phyloP scores from a whole-genome alignment of 108 stramenopile species.

The Cylindrotheca closterium region DNA sequence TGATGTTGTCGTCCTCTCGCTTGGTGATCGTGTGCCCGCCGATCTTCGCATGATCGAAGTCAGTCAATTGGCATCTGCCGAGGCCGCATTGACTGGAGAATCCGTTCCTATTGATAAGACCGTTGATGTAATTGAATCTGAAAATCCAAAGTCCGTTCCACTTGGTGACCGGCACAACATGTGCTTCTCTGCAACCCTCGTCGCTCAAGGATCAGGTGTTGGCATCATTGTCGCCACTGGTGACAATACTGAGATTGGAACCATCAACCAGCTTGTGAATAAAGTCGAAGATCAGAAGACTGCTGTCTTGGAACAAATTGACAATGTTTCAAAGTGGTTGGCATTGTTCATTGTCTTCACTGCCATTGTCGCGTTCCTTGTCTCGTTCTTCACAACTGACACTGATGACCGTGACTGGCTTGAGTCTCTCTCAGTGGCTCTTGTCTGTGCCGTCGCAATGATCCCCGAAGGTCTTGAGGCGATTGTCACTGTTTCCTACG shows the following conservation, averaged over 20 bases:
- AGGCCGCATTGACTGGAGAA: conserved; percentile 93
- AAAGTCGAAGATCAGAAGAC: conserved; percentile 86
- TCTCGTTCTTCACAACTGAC: conserved; percentile 73
- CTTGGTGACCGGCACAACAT: conserved; percentile 86
- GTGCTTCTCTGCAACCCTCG: conserved; percentile 88
- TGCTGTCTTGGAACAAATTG: conserved; percentile 91
- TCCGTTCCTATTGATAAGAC: conserved; percentile 86
- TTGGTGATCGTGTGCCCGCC: conserved; percentile 86
- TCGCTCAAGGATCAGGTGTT: conserved; percentile 83
- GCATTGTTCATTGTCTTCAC: conserved; percentile 74
- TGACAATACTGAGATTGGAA: conserved; percentile 94
- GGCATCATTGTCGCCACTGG: conserved; percentile 85
- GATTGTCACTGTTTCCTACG: conserved; percentile 92
- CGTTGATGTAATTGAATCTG: conserved; percentile 44
- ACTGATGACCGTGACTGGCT: conserved; percentile 31
- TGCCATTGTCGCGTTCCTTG: conserved; percentile 77
- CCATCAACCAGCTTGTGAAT: conserved; percentile 85
- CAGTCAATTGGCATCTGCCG: conserved; percentile 70
- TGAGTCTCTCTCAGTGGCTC: conserved; percentile 72
- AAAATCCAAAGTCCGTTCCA: conserved; percentile 57
- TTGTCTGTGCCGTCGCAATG: conserved; percentile 92
- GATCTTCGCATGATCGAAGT: conserved; percentile 86
- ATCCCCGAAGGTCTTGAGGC: conserved; percentile 97
- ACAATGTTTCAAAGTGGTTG: conserved; percentile 82
- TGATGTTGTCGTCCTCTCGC: conserved; percentile 63